Evolutionary conservation across 2,329 filamentous ascomycete species (phyloP), one percentile per base, ranked within the genome.

Genomic region (Malbranchea zuffiana): DNA sequence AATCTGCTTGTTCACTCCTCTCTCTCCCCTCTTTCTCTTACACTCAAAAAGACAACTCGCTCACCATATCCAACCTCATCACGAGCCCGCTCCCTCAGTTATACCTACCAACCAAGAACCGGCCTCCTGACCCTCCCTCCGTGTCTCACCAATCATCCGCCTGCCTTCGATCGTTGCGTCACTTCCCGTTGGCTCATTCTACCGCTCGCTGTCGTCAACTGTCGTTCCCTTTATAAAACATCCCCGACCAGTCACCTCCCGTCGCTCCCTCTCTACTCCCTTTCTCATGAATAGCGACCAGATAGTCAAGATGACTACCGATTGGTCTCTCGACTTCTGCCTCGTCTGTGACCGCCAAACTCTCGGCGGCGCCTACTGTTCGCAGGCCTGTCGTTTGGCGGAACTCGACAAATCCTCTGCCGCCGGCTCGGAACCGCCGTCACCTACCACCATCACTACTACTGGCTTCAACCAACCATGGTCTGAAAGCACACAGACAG

Each of bases 331-430:
- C 61, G 80, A 92, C 63, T 94, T 85, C 74, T 95, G 87, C 71
- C 77, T 95, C 51, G 78, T 82, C 67, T 95, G 87, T 69, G 87
- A 95, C 66, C 80, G 81, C 65, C 83, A 92, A 65, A 86, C 82
- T 43, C 74, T 82, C 47, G 78, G 78, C 39, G 78, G 78, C 44
- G 77, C 82, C 47, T 94, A 93, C 71, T 95, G 87, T 72, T 93
- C 85, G 31, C 86, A 95, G 65, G 75, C 82, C 19, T 95, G 87
- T 72, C 76, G 85, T 47, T 70, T 95, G 29, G 81, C 83, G 48
- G 87, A 94, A 63, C 78, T 88, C 51, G 86, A 94, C 62, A 78
- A 77, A 61, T 77, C 74, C 24, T 71, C 43, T 3, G 10, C 67
- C 7, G 62, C 65, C 11, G 63, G 68, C 35, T 64, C 70, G 10